Base-by-base conservation (phyloP, 2,329 filamentous ascomycete species). In the Ophiosphaerella herpotricha region DNA sequence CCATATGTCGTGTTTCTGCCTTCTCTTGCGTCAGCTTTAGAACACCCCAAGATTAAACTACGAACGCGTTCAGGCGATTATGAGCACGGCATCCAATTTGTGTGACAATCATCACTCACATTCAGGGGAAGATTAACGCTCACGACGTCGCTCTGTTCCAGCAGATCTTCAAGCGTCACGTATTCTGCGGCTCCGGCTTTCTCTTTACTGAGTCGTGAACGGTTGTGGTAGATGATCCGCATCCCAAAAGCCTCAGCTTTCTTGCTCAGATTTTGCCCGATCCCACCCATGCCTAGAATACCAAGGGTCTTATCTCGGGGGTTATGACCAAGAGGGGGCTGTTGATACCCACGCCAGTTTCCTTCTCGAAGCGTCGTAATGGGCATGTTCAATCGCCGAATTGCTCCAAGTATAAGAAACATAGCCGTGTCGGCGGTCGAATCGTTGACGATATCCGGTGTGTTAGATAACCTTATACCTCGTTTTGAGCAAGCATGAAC, bases 231-330 rank as follows among this genome's bases (percentile, higher is more conserved):
- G 41, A 86, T 80, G 11, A 89, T 80, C 37, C 74, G 81, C 88
- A 94, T 91, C 9, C 86, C 88, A 67, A 95, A 92, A 0, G 80
- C 88, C 46, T 83, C 79, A 3, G 86, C 88, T 73, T 91, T 91
- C 68, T 78, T 82, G 67, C 87, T 89, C 61, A 94, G 74, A 64
- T 91, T 90, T 32, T 87, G 79, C 0, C 91, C 90, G 53, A 95
- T 94, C 2, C 90, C 89, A 16, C 90, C 90, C 89, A 94, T 93
- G 6, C 90, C 90, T 35, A 95, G 71, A 52, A 95, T 91, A 0
- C 90, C 90, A 5, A 95, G 79, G 1, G 86, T 77, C 72, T 93
- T 94, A 32, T 88, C 89, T 70, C 89, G 80, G 1, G 90, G 90
- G 65, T 94, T 90, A 66, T 89, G 88, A 11, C 90, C 90, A 0